Conservation (phyloP, 176 grass and related monocot genomes). For the Triticum timopheevii region DNA sequence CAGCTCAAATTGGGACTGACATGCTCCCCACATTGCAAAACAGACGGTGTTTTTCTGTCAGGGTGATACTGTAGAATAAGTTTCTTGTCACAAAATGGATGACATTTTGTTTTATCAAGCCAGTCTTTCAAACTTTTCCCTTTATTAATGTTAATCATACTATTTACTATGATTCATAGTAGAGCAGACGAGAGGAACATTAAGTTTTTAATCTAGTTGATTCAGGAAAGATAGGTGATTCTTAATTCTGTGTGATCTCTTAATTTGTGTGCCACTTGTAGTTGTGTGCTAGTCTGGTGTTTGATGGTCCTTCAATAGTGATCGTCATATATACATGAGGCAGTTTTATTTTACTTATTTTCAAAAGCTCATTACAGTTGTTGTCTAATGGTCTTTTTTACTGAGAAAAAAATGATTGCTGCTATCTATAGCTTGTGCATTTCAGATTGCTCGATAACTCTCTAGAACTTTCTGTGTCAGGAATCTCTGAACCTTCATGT, state of each 20-base stretch:
- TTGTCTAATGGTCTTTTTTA: background rate
- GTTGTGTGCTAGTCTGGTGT: conserved; percentile 1
- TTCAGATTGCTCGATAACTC: conserved; percentile 68
- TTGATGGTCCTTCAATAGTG: background rate
- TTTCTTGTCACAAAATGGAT: too few species aligned
- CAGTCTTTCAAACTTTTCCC: too few species aligned
- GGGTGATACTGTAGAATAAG: too few species aligned
- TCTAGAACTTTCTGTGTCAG: conserved; percentile 56
- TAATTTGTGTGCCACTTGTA: background rate
- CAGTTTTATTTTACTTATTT: background rate
- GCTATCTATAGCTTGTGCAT: conserved; percentile 50
- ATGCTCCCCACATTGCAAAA: too few species aligned
- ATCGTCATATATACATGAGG: background rate
- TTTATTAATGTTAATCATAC: too few species aligned
- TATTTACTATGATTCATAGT: too few species aligned
- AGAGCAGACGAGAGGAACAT: too few species aligned
- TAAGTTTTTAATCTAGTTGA: too few species aligned
- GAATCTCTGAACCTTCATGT: conserved; percentile 10
- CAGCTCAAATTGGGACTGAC: too few species aligned
- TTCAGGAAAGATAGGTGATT: too few species aligned
- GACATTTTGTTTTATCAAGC: too few species aligned
- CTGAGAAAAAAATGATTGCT: background rate
- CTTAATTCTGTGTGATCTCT: background rate
- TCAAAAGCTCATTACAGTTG: background rate
- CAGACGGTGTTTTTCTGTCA: too few species aligned